Evolutionary conservation across 371 early-diverging fungal genomes (phyloP), one percentile per base, ranked within the genome.

Genomic region (Lichtheimia corymbifera): DNA sequence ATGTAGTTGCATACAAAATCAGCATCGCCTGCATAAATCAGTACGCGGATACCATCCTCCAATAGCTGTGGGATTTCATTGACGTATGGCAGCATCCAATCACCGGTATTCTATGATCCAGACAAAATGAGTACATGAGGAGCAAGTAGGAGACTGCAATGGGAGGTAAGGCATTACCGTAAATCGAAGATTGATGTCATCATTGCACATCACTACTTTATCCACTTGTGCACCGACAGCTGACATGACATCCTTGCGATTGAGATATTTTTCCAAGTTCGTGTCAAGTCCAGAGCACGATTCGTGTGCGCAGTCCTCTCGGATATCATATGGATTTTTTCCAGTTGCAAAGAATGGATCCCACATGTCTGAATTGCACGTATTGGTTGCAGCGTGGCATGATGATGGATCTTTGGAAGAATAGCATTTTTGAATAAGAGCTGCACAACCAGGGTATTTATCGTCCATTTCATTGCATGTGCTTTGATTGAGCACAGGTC

Each of bases 1-100:
- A 91, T 87, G 94, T 94, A 95, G 75, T 93, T 93, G 83, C 93
- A 92, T 54, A 91, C 90, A 64, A 82, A 91, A 67, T 92, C 92
- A 4, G 90, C 90, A 65, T 91, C 86, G 54, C 97, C 97, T 62
- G 94, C 92, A 74, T 96, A 97, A 55, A 97, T 73, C 61, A 97
- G 74, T 11, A 96, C 83, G 15, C 84, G 79, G 68, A 96, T 83
- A 49, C 89, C 91, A 57, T 92, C 91, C 51, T 55, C 55, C 5
- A 97, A 83, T 52, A 96, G 73, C 6, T 77, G 80, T 4, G 95
- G 91, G 0, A 97, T 67, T 65, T 85, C 77, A 22, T 66, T 63
- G 59, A 91, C 91, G 69, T 88, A 95, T 11, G 96, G 94, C 55
- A 80, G 83, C 93, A 94, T 94, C 90, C 91, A 92, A 79, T 96